These are phyloP conservation scores for Casaregolazyma suthepensis DNA, from an alignment of 1,139 yeast species.

Conservation along the genomic window DNA sequence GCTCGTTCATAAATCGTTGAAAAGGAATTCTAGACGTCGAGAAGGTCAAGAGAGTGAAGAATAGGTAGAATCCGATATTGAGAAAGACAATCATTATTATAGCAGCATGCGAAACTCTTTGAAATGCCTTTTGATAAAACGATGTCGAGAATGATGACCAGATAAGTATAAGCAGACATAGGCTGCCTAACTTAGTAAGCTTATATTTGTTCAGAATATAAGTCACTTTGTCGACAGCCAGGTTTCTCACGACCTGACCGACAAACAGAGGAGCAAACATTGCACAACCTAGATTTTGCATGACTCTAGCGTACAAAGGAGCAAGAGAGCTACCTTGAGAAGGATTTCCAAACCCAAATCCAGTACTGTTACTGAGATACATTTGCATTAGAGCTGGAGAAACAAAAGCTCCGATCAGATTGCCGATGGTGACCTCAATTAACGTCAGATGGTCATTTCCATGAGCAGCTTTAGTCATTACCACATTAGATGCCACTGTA, in stretches of 20 bases:
- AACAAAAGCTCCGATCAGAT: constrained; percentile 75
- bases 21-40: constrained; percentile 52
- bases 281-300: constrained; percentile 80
- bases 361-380: constrained; percentile 46
- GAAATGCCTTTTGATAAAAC: constrained; percentile 73
- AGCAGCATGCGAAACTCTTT: constrained; percentile 59
- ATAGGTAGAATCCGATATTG: constrained; percentile 68
- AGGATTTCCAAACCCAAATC: constrained; percentile 81
- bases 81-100: constrained; percentile 73
- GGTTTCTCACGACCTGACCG: constrained; percentile 76
- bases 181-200: constrained; percentile 66
- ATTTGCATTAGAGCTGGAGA: constrained; percentile 80
- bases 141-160: constrained; percentile 86
- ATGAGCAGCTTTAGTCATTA: constrained; percentile 75
- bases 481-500: constrained; percentile 83
- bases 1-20: constrained; percentile 30
- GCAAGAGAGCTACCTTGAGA: constrained; percentile 49
- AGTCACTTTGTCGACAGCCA: constrained; percentile 58
- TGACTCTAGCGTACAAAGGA: constrained; percentile 62
- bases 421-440: constrained; percentile 82
- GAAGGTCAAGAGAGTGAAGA: constrained; percentile 62
- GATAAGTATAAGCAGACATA: constrained; percentile 73
- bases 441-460: constrained; percentile 75
- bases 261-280: constrained; percentile 80
- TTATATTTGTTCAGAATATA: constrained; percentile 55